A percentile compares a stretch with the other conserved stretches of the same genome.
Evolutionary conservation across 2,329 filamentous ascomycete species (phyloP).

Genomic region (Ramichloridium luteum): DNA sequence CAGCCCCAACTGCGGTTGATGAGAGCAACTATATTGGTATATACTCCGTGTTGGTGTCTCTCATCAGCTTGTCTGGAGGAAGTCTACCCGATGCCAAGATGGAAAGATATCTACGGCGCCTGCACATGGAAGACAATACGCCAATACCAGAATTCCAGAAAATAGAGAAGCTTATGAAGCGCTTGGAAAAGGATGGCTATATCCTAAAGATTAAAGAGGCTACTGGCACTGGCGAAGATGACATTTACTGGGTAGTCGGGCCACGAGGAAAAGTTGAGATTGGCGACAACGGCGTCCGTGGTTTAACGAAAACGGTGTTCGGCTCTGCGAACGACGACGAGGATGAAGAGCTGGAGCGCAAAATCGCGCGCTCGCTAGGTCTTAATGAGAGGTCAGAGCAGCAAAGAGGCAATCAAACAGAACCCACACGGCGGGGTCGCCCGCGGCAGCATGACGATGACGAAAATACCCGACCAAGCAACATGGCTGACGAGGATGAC

Average conservation of each 20-base stretch:
- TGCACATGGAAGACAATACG: conserved; percentile 65
- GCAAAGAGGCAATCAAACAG: conserved; percentile 1
- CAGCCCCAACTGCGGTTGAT: conserved; percentile 49
- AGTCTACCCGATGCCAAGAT: conserved; percentile 67
- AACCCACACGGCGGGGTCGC: neutral
- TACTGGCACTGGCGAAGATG: conserved; percentile 54
- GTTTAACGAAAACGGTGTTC: conserved; percentile 50
- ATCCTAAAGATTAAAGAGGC: conserved; percentile 61
- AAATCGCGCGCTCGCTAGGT: conserved; percentile 24
- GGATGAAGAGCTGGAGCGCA: conserved; percentile 23
- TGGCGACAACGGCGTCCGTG: conserved; percentile 60
- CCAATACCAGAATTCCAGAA: conserved; percentile 44
- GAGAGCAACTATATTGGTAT: conserved; percentile 75
- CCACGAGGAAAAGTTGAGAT: conserved; percentile 78
- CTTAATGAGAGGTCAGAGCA: conserved; percentile 10
- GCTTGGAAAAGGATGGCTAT: conserved; percentile 73
- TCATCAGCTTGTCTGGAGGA: conserved; percentile 63
- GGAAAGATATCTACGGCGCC: conserved; percentile 57
- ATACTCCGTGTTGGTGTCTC: conserved; percentile 65
- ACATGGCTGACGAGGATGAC: neutral
- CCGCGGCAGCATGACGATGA: neutral
- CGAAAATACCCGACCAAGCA: neutral
- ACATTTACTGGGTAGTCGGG: conserved; percentile 71
- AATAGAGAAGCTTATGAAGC: conserved; percentile 61
- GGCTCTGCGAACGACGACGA: conserved; percentile 24